phyloP scores from a whole-genome alignment of 208 protist genomes.

The Crithidia sp. region DNA sequence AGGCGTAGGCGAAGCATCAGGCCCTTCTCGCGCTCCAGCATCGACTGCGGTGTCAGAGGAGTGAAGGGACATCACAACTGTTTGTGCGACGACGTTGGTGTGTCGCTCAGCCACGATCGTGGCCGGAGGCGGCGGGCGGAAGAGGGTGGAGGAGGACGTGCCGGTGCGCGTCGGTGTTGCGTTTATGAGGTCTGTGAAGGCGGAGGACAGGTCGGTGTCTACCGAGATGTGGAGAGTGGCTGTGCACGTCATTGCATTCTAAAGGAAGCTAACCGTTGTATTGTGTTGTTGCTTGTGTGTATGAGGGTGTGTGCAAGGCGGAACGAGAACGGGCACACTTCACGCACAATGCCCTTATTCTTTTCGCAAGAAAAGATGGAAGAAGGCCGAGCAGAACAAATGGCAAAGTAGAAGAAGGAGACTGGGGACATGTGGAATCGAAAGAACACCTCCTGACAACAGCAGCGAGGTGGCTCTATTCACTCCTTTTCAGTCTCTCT shows the following conservation, averaged over 20 bases:
- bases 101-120: not conserved
- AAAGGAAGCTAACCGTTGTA: no score
- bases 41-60: not conserved
- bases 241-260: not conserved
- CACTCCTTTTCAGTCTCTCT: no score
- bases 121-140: conserved; percentile 13
- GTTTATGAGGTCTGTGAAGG: conserved; percentile 18
- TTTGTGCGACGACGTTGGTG: conserved; percentile 35
- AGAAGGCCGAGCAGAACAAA: no score
- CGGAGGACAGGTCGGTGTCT: conserved; percentile 19
- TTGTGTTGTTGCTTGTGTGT: not conserved
- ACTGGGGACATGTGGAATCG: no score
- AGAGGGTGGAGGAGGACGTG: not conserved
- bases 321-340: no score
- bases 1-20: not conserved
- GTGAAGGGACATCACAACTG: conserved; percentile 13
- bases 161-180: not conserved
- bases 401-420: no score
- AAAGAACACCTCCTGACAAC: no score
- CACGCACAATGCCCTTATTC: not conserved
- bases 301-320: not conserved
- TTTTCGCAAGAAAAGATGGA: not conserved
- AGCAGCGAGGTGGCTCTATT: no score
- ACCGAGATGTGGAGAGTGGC: conserved; percentile 23
- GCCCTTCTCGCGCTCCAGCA: not conserved